Base-by-base conservation (phyloP, 2,329 filamentous ascomycete genomes). In the Ciborinia camelliae region DNA sequence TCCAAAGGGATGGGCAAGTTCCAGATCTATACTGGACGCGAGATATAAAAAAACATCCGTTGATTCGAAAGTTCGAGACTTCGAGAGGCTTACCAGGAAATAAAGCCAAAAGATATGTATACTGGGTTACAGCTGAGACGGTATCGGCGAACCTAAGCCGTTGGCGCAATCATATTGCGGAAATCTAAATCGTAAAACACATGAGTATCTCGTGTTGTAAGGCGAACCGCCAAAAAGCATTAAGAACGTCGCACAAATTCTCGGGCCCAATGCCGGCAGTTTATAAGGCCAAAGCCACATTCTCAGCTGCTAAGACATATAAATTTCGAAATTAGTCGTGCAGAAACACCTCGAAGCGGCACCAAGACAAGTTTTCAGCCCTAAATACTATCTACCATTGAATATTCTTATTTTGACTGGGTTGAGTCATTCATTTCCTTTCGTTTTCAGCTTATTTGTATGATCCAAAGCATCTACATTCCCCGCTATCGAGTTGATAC, bases 271-370 rank as follows among this genome's bases (percentile, higher is more conserved):
- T 14, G 7, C 50, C n/a, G 57, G 28, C 8, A 50, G 37, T n/a
- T 37, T 8, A 45, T n/a, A 50, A 63, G 39, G 35, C n/a, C 43
- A 32, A 54, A 37, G 50, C 37, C 60, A 48, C 60, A 62, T 54
- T 62, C 50, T 55, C 50, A 53, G 51, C 39, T 53, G 15, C n/a
- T 32, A 47, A 55, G 60, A 54, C 60, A 54, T 14, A 5, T 2
- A n/a, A 12, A 47, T 45, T 20, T 45, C 32, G n/a, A 32, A 15
- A 48, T 15, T 18, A 41, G 39, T n/a, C n/a, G n/a, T 12, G 30
- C 26, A 26, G 8, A n/a, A 47, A 53, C 3, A 26, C 4, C 26
- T 26, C 20, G 51, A 20, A 28, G 26, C 30, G 37, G 23, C 37
- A 55, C 43, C 20, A 37, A 45, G 41, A 57, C 8, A 14, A 39